Evolutionary conservation across 2,329 filamentous ascomycete species (phyloP).

Genomic region (Colletotrichum somersetense): DNA sequence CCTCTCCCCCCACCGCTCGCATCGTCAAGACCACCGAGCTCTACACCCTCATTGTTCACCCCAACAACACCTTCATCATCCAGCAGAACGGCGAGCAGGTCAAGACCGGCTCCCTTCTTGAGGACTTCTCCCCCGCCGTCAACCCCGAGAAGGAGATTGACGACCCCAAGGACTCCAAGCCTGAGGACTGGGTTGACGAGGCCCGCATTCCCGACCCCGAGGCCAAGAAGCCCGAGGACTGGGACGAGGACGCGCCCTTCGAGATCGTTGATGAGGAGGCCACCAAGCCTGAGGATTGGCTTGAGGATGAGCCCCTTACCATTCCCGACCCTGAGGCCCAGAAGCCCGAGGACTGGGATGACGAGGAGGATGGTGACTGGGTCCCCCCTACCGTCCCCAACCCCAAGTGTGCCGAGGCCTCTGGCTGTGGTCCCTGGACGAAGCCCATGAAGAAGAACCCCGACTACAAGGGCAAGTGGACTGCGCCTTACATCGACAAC

Average conservation of each 20-base stretch:
- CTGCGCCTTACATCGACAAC: conserved; percentile 93
- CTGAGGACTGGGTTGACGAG: conserved; percentile 95
- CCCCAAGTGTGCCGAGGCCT: conserved; percentile 93
- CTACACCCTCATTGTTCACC: conserved; percentile 96
- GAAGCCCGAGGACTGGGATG: conserved; percentile 99
- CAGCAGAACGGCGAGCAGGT: conserved; percentile 90
- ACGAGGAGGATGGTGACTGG: conserved; percentile 99
- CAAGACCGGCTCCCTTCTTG: conserved; percentile 91
- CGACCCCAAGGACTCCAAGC: conserved; percentile 93
- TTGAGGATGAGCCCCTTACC: conserved; percentile 86
- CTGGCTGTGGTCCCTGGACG: conserved; percentile 94
- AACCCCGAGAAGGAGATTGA: conserved; percentile 97
- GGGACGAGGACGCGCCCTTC: conserved; percentile 98
- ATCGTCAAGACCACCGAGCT: conserved; percentile 93
- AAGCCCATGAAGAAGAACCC: conserved; percentile 95
- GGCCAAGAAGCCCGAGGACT: conserved; percentile 96
- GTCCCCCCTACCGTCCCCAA: conserved; percentile 89
- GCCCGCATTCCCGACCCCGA: conserved; percentile 91
- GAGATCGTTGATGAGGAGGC: conserved; percentile 97
- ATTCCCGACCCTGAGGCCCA: conserved; percentile 92
- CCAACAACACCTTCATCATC: conserved; percentile 95
- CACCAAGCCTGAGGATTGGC: conserved; percentile 93
- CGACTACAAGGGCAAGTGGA: conserved; percentile 99
- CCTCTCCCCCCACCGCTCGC: conserved; percentile 83
- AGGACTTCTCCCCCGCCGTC: conserved; percentile 93